Percentiles rank a stretch among this genome's conserved stretches.
Conservation (phyloP, 1,284 basidiomycete genomes). For the Cryptococcus amylolentus region DNA sequence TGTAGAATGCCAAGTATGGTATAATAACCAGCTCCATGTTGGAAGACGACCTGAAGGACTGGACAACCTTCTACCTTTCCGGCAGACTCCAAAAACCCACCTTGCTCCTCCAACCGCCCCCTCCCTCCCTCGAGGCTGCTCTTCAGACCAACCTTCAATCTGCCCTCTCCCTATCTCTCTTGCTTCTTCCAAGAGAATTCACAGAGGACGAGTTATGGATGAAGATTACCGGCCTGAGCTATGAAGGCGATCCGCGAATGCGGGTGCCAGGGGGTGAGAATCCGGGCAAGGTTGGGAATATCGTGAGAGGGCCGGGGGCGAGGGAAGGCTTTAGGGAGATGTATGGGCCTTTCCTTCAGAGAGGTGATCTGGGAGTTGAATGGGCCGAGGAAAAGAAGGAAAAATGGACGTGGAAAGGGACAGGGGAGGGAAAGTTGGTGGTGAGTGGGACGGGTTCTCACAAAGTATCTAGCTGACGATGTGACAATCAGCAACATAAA, state of each 20-base stretch:
- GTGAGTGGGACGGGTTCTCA: slow-evolving; percentile 11
- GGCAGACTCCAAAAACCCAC: slow-evolving; percentile 97
- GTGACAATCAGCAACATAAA: slow-evolving; percentile 60
- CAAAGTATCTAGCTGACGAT: not conserved
- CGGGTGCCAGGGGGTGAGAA: slow-evolving; percentile 84
- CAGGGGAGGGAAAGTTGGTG: slow-evolving; percentile 13
- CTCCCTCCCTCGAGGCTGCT: slow-evolving; percentile 74
- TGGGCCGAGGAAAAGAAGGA: slow-evolving; percentile 8
- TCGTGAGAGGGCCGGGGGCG: slow-evolving; percentile 68
- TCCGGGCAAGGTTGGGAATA: slow-evolving; percentile 87
- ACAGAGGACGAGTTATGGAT: slow-evolving; percentile 79
- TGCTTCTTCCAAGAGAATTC: slow-evolving; percentile 59
- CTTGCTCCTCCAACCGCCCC: slow-evolving; percentile 80
- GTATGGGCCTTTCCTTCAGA: slow-evolving; percentile 68
- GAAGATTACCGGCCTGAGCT: slow-evolving; percentile 80
- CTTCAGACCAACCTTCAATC: slow-evolving; percentile 90
- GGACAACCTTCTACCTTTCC: slow-evolving; percentile 89
- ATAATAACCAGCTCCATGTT: slow-evolving; percentile 87
- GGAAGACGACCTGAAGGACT: slow-evolving; percentile 83
- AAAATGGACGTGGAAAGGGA: slow-evolving; percentile 18
- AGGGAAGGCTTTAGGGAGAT: slow-evolving; percentile 77
- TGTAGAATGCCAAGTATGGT: slow-evolving; percentile 93
- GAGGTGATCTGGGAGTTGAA: slow-evolving; percentile 53
- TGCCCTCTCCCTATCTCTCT: slow-evolving; percentile 75
- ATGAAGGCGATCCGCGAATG: slow-evolving; percentile 87